Conservation (phyloP, 192 early-diverging fungal species). For the Coemansia sp. region DNA sequence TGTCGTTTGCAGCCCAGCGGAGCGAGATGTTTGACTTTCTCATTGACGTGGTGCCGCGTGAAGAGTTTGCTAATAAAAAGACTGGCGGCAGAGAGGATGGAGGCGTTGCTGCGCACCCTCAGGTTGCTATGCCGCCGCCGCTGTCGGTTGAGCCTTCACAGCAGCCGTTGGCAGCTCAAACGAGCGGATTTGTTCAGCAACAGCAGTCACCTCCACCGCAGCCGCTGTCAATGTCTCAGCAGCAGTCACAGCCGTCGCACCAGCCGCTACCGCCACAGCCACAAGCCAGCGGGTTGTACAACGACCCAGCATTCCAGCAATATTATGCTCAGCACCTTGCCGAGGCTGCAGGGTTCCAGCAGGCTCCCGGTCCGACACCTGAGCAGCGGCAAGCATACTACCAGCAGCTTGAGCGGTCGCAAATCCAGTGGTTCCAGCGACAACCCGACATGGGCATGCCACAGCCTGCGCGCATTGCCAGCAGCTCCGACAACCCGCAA, state of each 20-base stretch:
- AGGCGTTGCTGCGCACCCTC: too few relatives aligned
- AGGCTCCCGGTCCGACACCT: constrained; percentile 25
- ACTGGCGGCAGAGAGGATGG: constrained; percentile 2
- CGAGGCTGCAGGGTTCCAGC: constrained; percentile 41
- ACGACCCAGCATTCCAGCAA: constrained; percentile 41
- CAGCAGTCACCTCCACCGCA: neutral
- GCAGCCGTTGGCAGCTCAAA: constrained; percentile 5
- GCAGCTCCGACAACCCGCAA: constrained; percentile 12
- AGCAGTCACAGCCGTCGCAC: constrained; percentile 5
- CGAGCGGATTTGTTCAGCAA: constrained; percentile 3
- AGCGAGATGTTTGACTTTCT: constrained; percentile 97
- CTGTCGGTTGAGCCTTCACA: neutral
- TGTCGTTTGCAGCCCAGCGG: constrained; percentile 81
- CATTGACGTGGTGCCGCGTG: constrained; percentile 95
- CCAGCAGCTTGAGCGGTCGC: constrained; percentile 52
- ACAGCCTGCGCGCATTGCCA: constrained; percentile 10
- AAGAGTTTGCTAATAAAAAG: constrained; percentile 61
- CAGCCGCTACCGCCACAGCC: constrained; percentile 15
- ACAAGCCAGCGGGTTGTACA: constrained; percentile 18
- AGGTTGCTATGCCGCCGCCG: neutral
- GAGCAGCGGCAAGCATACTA: constrained; percentile 49
- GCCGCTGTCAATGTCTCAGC: constrained; percentile 8
- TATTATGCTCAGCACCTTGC: constrained; percentile 51
- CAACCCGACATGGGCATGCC: constrained; percentile 36
- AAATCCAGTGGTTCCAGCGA: constrained; percentile 50